Percentiles rank a stretch among this genome's conserved stretches.
phyloP scores from a whole-genome alignment of 306 rosid genomes.

The Crataegus laevigata region DNA sequence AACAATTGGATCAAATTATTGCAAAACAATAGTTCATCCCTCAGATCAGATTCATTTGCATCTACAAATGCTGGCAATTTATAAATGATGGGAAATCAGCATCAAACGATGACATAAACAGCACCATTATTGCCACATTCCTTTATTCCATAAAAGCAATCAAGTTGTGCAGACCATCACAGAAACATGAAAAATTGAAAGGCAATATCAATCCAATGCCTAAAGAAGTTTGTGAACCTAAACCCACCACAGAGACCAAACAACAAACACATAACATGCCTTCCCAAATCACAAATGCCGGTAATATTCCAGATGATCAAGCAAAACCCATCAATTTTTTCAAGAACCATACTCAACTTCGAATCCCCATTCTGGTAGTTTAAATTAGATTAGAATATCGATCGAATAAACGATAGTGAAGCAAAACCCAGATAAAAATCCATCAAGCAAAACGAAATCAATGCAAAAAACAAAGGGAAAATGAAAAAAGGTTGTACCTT shows the following conservation, averaged over 20 bases:
- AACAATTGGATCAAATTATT: not conserved
- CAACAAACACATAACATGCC: not conserved
- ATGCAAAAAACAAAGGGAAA: not conserved
- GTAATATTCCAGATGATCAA: constrained; percentile 8
- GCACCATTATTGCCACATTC: too few species aligned
- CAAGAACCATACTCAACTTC: not conserved
- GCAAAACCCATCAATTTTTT: not conserved
- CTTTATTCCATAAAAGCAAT: not conserved
- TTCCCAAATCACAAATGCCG: not conserved
- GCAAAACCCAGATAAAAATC: not conserved
- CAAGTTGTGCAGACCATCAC: not conserved
- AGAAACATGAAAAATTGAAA: not conserved
- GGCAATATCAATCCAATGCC: not conserved
- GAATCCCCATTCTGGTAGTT: too few species aligned
- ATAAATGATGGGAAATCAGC: not conserved
- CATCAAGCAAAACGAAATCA: not conserved
- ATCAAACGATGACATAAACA: not conserved
- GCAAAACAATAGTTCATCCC: not conserved
- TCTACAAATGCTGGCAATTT: not conserved
- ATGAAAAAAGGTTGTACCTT: constrained; percentile 21
- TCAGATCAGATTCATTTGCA: not conserved
- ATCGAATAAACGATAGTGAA: not conserved
- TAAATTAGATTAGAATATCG: not conserved
- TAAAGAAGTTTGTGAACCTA: not conserved
- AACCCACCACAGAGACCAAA: not conserved